Evolutionary conservation across 495 filamentous ascomycete species (phyloP), one percentile per base, ranked within the genome.

Genomic region (Aspergillus bertholletiae): DNA sequence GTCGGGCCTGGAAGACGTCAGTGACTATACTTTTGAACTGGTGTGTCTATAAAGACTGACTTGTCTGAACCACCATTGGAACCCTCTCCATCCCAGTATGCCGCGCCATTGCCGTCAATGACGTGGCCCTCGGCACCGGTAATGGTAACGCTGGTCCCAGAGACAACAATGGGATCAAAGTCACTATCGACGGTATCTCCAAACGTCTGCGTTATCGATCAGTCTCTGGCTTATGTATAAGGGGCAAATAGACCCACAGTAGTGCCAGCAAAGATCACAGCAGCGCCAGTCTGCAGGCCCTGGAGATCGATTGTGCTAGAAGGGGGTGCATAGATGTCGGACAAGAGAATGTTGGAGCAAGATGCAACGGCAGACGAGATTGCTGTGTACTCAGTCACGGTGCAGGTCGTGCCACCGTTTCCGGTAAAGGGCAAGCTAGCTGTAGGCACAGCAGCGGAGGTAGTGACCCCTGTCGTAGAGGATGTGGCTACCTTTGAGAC

Each of bases 1-100:
- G 54, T 80, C 64, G 2, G 77, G 77, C 57, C 63, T 70, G 28
- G 9, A 26, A 54, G 52, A 58, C 41, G 46, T 35, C 34, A 39
- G 27, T 51, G 21, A 32, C 13, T 3, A 7, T 17, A 30, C 21
- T 35, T 39, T 37, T 46, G 44, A 13, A 12, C 5, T 9, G 46
- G n/a, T 37, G 34, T 34, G 26, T 18, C 27, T 5, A 11, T 46
- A 18, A 37, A 35, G 43, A 37, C 47, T 27, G 39, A 62, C 70
- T 77, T 77, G 30, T 63, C 60, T 24, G 64, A 54, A 15, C 75
- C 75, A n/a, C 74, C 74, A 51, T 78, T 78, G 13, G 67, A 71
- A n/a, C 76, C 76, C 40, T 73, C 51, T 9, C 76, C 76, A 51
- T 79, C 76, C 76, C 76, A 79, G 59, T 73, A 79, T 7, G 64